A percentile compares a stretch with the other conserved stretches of the same genome.
Evolutionary conservation across 345 rosid genomes (phyloP).

Genomic region (Streptanthus diversifolius): DNA sequence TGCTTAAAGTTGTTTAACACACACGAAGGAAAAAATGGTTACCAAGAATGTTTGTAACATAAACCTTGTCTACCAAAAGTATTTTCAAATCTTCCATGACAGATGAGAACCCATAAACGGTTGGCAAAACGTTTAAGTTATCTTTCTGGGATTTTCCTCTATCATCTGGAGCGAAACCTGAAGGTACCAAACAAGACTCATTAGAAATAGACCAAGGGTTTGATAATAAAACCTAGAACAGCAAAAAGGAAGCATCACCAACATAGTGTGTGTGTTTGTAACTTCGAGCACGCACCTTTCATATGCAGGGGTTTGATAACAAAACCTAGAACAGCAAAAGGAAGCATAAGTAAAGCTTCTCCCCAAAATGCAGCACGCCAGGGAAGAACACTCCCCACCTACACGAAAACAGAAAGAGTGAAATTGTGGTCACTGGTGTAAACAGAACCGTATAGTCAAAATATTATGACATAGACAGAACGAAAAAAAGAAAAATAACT

Average conservation of each 20-base stretch:
- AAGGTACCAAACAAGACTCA: constrained; percentile 16
- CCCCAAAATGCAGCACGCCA: constrained; percentile 95
- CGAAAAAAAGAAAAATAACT: constrained; percentile 27
- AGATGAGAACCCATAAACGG: constrained; percentile 47
- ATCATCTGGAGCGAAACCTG: constrained; percentile 71
- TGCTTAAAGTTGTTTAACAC: not conserved
- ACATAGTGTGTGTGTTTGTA: constrained; percentile 2
- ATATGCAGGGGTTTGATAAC: constrained; percentile 77
- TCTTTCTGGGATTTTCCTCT: constrained; percentile 35
- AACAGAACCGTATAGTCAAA: not conserved
- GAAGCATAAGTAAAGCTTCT: constrained; percentile 91
- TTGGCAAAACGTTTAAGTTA: constrained; percentile 11
- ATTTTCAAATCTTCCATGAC: constrained; percentile 58
- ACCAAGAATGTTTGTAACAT: constrained; percentile 77
- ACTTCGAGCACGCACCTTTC: constrained; percentile 55
- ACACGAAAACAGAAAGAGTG: not conserved
- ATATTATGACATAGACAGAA: not conserved
- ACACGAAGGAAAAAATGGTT: constrained; percentile 21
- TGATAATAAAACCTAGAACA: no score
- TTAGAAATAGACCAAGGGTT: constrained; percentile 24
- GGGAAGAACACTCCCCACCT: constrained; percentile 65
- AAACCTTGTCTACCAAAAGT: constrained; percentile 65
- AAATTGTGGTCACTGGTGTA: not conserved
- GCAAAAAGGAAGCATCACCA: no score
- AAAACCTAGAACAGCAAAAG: constrained; percentile 75